Evolutionary conservation across 257 asterid genomes (phyloP), one percentile per base, ranked within the genome.

Genomic region (Anisodus acutangulus): DNA sequence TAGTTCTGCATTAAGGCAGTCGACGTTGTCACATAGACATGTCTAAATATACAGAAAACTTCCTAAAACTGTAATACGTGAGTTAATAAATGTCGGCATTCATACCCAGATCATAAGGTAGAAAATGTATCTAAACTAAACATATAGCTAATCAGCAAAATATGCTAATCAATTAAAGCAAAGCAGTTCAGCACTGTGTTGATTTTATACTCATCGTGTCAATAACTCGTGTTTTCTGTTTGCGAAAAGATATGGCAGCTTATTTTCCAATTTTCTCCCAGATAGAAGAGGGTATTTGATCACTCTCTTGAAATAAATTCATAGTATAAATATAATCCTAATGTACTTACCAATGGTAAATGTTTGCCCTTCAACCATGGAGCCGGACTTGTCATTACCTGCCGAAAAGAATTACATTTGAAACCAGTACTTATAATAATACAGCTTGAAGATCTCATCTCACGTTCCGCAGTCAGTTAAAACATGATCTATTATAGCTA

Each of bases 341-440:
- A 68, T 19, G 81, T 53, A 88, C 97, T 89, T 78, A 96, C 98
- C 99, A 51, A 96, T 96, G 64, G 99, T 96, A 85, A 94, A 96
- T 63, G 98, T 96, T 90, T 96, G 97, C 74, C 98, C 98, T 89
- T 93, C 98, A 86, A 96, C 97, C 99, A 96, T 96, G 87, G 84
- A 90, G 55, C 98, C 99, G 12, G 92, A 54, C 86, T 86, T 86
- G 87, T 93, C 95, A 59, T 96, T 95, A 62, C 97, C 98, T 96
- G 89, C 79, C 87, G 82, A 86, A 88, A 60, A 87, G 83, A 19
- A 22, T 26, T 76, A 76, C 45, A 22, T 74, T 19, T 47, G 49
- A 54, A 31, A 82, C 31, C 3, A 22, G 26, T 22, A 22, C 57
- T n/a, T 59, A 39, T 66, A 19, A 39, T 66, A 19, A 45, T 74